Evolutionary conservation across 1,284 basidiomycete genomes (phyloP), one percentile per base, ranked within the genome.

Genomic region (Austroboletus novae-zelandiae): DNA sequence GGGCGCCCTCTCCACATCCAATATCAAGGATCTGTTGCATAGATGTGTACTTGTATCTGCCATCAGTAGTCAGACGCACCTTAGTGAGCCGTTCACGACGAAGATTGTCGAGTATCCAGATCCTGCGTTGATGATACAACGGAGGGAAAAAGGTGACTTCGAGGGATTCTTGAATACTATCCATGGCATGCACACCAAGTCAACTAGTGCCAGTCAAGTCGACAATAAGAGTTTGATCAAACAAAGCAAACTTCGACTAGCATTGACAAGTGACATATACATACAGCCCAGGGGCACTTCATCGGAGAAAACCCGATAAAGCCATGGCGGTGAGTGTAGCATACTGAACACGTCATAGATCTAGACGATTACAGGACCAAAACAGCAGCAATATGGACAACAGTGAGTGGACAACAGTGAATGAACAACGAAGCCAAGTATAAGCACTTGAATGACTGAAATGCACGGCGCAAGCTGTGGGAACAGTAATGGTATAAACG

Each of bases 1-100:
- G 74, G 41, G 82, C 74, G 23, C 90, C 90, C 69, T 88, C 81
- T 35, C 89, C 90, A 58, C 90, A 93, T 5, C 90, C 90, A 23
- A 91, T 72, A 59, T 93, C 90, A 40, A 91, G 70, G 11, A 91
- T 75, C 90, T 90, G 58, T 7, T 6, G 15, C 14, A 35, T 7
- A 10, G 14, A 32, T 32, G 14, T 30, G 44, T 13, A 32, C 40
- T 50, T 45, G 41, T 40, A 32, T 47, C 49, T 35, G 14, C 14
- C 34, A 13, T n/a, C 34, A 13, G 17, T 42, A 5, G n/a, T 27
- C 13, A 25, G 18, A 68, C 77, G 56, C 58, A 87, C 89, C 60
- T 78, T 74, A 11, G 74, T 74, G 40, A 89, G 74, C 17, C 69
- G 68, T 57, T 89, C 82, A 30, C 75, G 71, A 31, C 85, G 72